Percentiles rank a stretch among this genome's conserved stretches.
phyloP scores from a whole-genome alignment of 768 basidiomycete genomes.

The Ephemerocybe angulata region DNA sequence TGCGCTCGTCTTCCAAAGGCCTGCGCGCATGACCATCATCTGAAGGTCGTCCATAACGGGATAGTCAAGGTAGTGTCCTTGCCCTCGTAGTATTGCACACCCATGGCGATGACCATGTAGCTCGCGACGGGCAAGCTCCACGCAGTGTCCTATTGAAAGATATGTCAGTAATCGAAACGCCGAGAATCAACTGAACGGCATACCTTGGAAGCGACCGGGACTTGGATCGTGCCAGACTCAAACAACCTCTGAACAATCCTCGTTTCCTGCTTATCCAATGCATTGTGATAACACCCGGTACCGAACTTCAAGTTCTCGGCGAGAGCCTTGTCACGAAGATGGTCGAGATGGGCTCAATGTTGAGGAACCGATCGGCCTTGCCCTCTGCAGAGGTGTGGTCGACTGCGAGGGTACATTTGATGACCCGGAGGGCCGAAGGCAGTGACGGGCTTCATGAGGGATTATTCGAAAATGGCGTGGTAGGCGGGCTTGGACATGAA shows the following conservation, averaged over 20 bases:
- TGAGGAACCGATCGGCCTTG: constrained; percentile 81
- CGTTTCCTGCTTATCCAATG: constrained; percentile 87
- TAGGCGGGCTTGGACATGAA: constrained; percentile 99
- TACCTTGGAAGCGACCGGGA: constrained; percentile 91
- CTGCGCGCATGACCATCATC: constrained; percentile 99
- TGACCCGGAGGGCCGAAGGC: constrained; percentile 90
- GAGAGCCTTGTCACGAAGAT: constrained; percentile 70
- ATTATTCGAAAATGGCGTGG: constrained; percentile 85
- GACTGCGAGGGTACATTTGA: constrained; percentile 91
- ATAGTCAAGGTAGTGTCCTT: constrained; percentile 98
- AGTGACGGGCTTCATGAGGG: constrained; percentile 82
- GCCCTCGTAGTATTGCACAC: constrained; percentile 95
- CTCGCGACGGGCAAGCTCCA: constrained; percentile 94
- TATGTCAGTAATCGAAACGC: background rate
- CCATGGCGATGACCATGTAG: constrained; percentile 99
- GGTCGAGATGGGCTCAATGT: constrained; percentile 86
- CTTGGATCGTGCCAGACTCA: constrained; percentile 91
- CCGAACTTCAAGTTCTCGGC: constrained; percentile 84
- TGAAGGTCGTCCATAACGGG: constrained; percentile 98
- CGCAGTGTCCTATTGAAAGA: constrained; percentile 69
- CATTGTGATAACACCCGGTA: constrained; percentile 94
- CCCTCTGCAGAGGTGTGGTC: constrained; percentile 90
- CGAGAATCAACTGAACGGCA: constrained; percentile 13
- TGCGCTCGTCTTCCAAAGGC: constrained; percentile 81
- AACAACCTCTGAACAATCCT: constrained; percentile 90